phyloP scores from a whole-genome alignment of 2,329 filamentous ascomycete species.

The Fusarium lateritium region DNA sequence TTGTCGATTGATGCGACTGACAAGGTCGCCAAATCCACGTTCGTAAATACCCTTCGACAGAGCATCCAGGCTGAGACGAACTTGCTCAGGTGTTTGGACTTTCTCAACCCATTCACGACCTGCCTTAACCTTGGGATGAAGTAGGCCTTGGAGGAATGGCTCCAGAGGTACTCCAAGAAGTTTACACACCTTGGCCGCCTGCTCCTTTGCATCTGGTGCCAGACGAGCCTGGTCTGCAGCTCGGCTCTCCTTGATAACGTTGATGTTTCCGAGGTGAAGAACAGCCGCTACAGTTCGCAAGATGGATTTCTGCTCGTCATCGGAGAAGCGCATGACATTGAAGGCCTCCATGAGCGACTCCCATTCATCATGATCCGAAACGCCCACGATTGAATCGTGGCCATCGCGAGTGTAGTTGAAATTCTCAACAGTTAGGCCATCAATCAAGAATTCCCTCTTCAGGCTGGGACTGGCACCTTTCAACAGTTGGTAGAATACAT shows the following conservation, averaged over 20 bases:
- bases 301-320: constrained; percentile 86
- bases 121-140: constrained; percentile 95
- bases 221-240: constrained; percentile 92
- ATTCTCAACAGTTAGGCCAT: constrained; percentile 82
- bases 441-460: constrained; percentile 83
- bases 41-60: constrained; percentile 98
- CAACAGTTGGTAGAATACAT: constrained; percentile 96
- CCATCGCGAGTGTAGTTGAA: constrained; percentile 94
- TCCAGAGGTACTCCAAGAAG: constrained; percentile 89
- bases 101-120: constrained; percentile 99
- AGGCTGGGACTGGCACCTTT: constrained; percentile 83
- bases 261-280: constrained; percentile 92
- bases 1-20: constrained; percentile 91
- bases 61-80: constrained; percentile 89
- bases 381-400: constrained; percentile 90
- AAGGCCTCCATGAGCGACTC: constrained; percentile 92
- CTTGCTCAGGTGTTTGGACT: constrained; percentile 96
- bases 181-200: constrained; percentile 84
- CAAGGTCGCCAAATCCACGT: constrained; percentile 92
- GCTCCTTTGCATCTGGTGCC: constrained; percentile 79
- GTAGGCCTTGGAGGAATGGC: constrained; percentile 86
- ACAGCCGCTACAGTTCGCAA: constrained; percentile 91
- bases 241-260: constrained; percentile 90
- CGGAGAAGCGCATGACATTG: constrained; percentile 91
- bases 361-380: constrained; percentile 95